Evolutionary conservation across 1,139 yeast species (phyloP).

Genomic region (Protomyces arabidopsidicola): DNA sequence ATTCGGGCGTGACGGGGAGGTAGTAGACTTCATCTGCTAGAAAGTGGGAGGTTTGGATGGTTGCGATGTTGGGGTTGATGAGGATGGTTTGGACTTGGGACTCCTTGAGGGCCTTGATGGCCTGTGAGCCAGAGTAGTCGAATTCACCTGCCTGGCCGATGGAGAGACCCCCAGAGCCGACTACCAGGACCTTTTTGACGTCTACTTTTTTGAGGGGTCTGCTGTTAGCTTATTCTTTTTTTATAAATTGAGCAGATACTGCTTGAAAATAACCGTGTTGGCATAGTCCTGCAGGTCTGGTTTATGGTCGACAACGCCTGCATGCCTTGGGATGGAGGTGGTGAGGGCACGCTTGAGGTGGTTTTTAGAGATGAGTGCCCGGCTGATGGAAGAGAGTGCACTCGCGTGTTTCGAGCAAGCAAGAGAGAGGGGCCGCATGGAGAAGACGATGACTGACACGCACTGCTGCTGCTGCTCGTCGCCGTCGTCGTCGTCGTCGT

Average conservation of each 20-base stretch:
- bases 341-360: conserved; percentile 1
- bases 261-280: conserved; percentile 9
- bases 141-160: conserved; percentile 99
- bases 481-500: too few species aligned
- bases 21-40: conserved; percentile 93
- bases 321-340: neutral
- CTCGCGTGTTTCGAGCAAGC: neutral
- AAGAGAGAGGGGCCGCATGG: neutral
- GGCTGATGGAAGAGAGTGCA: neutral
- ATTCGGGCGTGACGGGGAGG: conserved; percentile 91
- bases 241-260: neutral
- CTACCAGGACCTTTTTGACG: conserved; percentile 80
- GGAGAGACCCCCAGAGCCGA: conserved; percentile 96
- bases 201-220: conserved; percentile 45
- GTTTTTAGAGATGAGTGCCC: neutral
- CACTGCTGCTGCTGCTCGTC: too few species aligned
- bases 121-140: conserved; percentile 94
- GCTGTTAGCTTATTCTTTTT: neutral
- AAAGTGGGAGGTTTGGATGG: conserved; percentile 93
- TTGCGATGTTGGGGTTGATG: conserved; percentile 95
- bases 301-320: conserved; percentile 22
- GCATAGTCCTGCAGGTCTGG: conserved; percentile 25
- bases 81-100: conserved; percentile 79
- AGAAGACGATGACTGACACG: neutral
- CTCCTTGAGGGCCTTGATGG: conserved; percentile 90